Percentiles rank a stretch among this genome's conserved stretches.
phyloP scores from a whole-genome alignment of 345 rosid genomes.

The Noccaea bulbosa region DNA sequence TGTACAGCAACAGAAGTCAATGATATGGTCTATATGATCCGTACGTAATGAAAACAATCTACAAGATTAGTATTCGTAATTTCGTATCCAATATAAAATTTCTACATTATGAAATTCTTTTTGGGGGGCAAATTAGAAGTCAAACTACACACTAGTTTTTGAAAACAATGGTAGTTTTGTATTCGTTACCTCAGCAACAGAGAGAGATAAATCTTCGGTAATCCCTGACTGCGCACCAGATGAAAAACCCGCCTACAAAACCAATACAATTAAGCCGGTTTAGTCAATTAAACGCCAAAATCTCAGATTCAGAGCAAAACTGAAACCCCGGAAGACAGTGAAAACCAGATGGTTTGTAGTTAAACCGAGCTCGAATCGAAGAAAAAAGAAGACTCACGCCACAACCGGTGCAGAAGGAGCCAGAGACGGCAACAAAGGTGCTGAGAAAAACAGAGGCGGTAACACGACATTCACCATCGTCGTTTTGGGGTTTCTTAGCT shows the following conservation, averaged over 20 bases:
- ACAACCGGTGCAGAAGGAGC: constrained; percentile 54
- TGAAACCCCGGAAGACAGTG: no score
- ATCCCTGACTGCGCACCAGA: constrained; percentile 53
- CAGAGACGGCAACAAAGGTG: constrained; percentile 55
- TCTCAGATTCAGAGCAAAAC: not conserved
- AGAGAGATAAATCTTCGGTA: constrained; percentile 49
- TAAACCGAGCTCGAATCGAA: not conserved
- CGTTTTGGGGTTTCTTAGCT: constrained; percentile 38
- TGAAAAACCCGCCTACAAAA: constrained; percentile 49
- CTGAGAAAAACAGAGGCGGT: constrained; percentile 46
- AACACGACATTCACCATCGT: constrained; percentile 39
- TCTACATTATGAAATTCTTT: no score
- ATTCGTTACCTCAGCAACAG: constrained; percentile 39
- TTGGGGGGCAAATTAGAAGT: constrained; percentile 3
- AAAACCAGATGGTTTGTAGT: not conserved
- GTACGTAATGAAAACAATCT: no score
- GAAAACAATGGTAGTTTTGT: not conserved
- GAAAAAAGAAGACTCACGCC: constrained; percentile 39
- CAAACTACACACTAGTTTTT: not conserved
- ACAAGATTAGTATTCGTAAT: no score
- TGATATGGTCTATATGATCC: no score
- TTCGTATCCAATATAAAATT: no score
- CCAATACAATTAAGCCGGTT: constrained; percentile 7
- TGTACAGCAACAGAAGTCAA: no score
- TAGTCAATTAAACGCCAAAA: no score